phyloP scores from a whole-genome alignment of 169 alveolate species.

The Plasmodium inui region DNA sequence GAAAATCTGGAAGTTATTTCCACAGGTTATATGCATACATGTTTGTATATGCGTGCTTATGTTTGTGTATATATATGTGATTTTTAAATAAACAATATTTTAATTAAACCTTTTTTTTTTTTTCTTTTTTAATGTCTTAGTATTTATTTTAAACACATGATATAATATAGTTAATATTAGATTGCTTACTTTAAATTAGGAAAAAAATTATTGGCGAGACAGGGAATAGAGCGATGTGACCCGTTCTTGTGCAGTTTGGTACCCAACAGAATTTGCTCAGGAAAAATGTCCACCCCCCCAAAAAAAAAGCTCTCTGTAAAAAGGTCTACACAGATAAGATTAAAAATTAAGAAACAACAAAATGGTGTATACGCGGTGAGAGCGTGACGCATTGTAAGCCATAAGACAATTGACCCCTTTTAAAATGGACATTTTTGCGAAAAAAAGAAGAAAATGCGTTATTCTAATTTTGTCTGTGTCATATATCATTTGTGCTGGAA shows the following conservation, averaged over 20 bases:
- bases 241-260: not conserved
- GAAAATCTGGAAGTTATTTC: conserved; percentile 8
- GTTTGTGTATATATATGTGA: not conserved
- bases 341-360: not conserved
- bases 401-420: not conserved
- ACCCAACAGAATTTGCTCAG: not conserved
- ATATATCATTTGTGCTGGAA: not conserved
- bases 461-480: not conserved
- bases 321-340: not conserved
- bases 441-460: not conserved
- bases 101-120: not conserved
- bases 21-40: not conserved
- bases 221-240: not conserved
- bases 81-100: not conserved
- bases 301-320: not conserved
- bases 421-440: not conserved
- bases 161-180: not conserved
- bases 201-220: not conserved
- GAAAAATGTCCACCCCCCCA: not conserved
- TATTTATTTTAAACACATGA: not conserved
- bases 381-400: not conserved
- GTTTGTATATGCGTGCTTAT: not conserved
- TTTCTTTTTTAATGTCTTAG: not conserved
- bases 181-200: not conserved
- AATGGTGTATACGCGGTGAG: not conserved